phyloP scores from a whole-genome alignment of 2,329 filamentous ascomycete species.

The Diaporthe aspalathi region DNA sequence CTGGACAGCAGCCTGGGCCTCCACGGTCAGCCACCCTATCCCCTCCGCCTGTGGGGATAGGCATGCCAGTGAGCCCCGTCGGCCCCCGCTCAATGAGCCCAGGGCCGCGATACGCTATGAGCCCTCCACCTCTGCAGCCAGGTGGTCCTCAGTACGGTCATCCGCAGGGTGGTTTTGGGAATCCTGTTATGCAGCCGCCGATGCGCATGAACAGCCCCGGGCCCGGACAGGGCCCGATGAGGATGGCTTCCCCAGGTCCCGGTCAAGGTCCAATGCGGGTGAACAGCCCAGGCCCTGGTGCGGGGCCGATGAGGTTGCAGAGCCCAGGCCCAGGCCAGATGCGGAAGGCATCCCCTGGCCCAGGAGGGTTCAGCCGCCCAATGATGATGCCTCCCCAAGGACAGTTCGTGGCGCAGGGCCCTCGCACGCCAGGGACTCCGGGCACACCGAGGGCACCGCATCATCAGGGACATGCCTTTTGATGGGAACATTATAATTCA shows the following conservation, averaged over 20 bases:
- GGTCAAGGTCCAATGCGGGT: constrained; percentile 34
- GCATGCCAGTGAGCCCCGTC: constrained; percentile 32
- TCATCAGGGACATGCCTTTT: constrained; percentile 50
- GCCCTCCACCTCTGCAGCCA: constrained; percentile 37
- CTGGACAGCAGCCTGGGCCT: constrained; percentile 32
- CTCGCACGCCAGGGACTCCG: constrained; percentile 43
- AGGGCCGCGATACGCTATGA: constrained; percentile 38
- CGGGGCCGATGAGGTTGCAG: constrained; percentile 34
- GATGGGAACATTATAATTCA: constrained; percentile 30
- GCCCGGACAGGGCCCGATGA: constrained; percentile 35
- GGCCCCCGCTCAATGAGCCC: constrained; percentile 36
- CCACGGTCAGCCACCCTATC: constrained; percentile 37
- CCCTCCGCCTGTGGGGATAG: constrained; percentile 36
- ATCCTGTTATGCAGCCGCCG: constrained; percentile 30
- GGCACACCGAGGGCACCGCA: constrained; percentile 42
- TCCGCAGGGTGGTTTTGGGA: constrained; percentile 33
- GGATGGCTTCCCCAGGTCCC: constrained; percentile 37
- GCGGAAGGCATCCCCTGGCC: constrained; percentile 36
- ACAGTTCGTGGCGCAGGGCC: constrained; percentile 43
- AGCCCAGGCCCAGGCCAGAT: constrained; percentile 34
- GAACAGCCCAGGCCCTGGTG: constrained; percentile 23
- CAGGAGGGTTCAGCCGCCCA: constrained; percentile 38
- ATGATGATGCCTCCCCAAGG: constrained; percentile 38
- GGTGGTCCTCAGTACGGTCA: constrained; percentile 29
- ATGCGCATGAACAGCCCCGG: constrained; percentile 37